Base-by-base conservation (phyloP, 2,329 filamentous ascomycete genomes). In the Microsporum audouinii region DNA sequence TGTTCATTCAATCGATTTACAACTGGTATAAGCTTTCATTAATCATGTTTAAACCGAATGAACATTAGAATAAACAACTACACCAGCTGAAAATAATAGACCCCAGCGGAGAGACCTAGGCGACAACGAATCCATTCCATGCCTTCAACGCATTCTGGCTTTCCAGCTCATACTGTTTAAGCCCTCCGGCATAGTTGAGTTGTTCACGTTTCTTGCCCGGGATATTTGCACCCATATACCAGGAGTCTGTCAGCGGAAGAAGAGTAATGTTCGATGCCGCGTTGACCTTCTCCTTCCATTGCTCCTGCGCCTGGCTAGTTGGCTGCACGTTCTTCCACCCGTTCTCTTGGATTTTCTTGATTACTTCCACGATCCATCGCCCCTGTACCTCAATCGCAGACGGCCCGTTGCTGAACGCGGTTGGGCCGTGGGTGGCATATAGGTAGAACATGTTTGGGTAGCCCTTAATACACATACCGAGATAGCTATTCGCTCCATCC, bases 371-470 rank as follows among this genome's bases (percentile, higher is more conserved):
- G 59, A 85, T 79, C 81, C 81, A 84, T 0, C 79, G 70, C 0
- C 80, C 80, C 65, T 85, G 82, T 0, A 82, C 65, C 65, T 83
- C 80, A 14, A 79, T 76, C 7, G 72, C 76, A 1, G 78, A 75
- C 0, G 83, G 83, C 0, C 81, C 80, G 64, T 84, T 85, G 70
- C 75, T 70, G 6, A 84, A 72, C 0, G 81, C 75, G 0, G 82
- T 84, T 0, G 82, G 83, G 0, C 74, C 80, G 29, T 85, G 82
- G 0, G 77, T 72, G 0, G 82, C 82, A 65, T 84, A 84, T 58
- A 80, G 66, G 62, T 77, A 76, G 70, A 81, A 80, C 72, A 80
- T 73, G 56, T 82, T 82, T 0, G 78, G 77, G 62, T 77, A 79
- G 4, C 70, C 71, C 6, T 43, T 36, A 14, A 59, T 56, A 27